phyloP scores from a whole-genome alignment of 2,329 filamentous ascomycete genomes.

The Exophiala sideris region DNA sequence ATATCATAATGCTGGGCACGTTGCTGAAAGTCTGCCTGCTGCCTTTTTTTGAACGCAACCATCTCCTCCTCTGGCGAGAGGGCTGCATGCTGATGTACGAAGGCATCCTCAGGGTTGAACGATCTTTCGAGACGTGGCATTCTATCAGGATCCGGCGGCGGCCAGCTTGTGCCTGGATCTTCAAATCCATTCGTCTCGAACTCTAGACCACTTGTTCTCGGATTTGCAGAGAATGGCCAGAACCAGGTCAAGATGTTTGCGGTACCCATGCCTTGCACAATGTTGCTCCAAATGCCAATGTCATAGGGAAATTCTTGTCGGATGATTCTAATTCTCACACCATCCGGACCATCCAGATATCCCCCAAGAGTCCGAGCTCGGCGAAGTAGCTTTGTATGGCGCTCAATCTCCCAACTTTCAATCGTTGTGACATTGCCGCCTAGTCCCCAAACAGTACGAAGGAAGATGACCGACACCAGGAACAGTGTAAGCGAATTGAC shows the following conservation, averaged over 20 bases:
- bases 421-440: slow-evolving; percentile 61
- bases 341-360: slow-evolving; percentile 57
- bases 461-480: slow-evolving; percentile 52
- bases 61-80: slow-evolving; percentile 43
- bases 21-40: slow-evolving; percentile 50
- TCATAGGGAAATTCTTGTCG: slow-evolving; percentile 66
- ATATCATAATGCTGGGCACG: slow-evolving; percentile 36
- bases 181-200: slow-evolving; percentile 63
- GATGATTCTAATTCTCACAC: slow-evolving; percentile 50
- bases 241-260: slow-evolving; percentile 53
- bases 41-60: slow-evolving; percentile 53
- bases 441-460: slow-evolving; percentile 55
- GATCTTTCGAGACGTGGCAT: slow-evolving; percentile 38
- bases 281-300: slow-evolving; percentile 59
- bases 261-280: slow-evolving; percentile 55
- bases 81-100: slow-evolving; percentile 28
- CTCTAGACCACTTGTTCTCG: slow-evolving; percentile 44
- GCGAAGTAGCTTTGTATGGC: slow-evolving; percentile 46
- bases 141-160: slow-evolving; percentile 49
- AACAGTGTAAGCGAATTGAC: slow-evolving; percentile 58
- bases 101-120: slow-evolving; percentile 22
- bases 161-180: slow-evolving; percentile 43
- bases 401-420: slow-evolving; percentile 59
- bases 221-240: slow-evolving; percentile 57
- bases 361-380: slow-evolving; percentile 53